Conservation (phyloP, 164 flowering plant species). For the Santalum album region DNA sequence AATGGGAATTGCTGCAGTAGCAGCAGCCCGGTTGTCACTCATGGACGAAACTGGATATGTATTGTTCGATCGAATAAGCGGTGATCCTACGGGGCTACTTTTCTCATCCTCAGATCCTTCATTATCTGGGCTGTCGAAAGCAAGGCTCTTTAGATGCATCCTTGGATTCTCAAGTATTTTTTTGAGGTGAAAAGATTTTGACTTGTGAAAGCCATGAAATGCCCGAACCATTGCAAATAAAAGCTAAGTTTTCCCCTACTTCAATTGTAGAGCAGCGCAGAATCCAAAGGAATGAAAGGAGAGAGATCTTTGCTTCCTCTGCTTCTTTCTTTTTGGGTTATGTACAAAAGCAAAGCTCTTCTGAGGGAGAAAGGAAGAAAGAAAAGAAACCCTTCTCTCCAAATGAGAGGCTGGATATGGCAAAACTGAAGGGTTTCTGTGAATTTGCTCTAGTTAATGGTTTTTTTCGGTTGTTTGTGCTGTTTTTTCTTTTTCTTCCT, state of each 20-base stretch:
- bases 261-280: too few species aligned
- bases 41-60: constrained; percentile 18
- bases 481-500: not conserved
- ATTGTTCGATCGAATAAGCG: constrained; percentile 10
- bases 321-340: not conserved
- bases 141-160: constrained; percentile 19
- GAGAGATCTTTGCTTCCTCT: too few species aligned
- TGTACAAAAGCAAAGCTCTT: not conserved
- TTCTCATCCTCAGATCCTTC: constrained; percentile 18
- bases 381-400: constrained; percentile 2
- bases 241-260: too few species aligned
- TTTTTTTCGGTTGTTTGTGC: not conserved
- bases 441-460: not conserved
- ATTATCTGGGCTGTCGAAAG: constrained; percentile 16
- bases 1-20: constrained; percentile 2
- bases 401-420: not conserved
- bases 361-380: not conserved
- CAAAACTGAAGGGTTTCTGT: not conserved
- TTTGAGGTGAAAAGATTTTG: constrained; percentile 20
- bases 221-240: constrained; percentile 34
- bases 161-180: constrained; percentile 31
- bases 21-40: constrained; percentile 10
- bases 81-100: constrained; percentile 7
- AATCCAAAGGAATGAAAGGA: too few species aligned
- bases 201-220: constrained; percentile 20